phyloP scores from a whole-genome alignment of 2,329 filamentous ascomycete species.

The Phialemoniopsis sp. region DNA sequence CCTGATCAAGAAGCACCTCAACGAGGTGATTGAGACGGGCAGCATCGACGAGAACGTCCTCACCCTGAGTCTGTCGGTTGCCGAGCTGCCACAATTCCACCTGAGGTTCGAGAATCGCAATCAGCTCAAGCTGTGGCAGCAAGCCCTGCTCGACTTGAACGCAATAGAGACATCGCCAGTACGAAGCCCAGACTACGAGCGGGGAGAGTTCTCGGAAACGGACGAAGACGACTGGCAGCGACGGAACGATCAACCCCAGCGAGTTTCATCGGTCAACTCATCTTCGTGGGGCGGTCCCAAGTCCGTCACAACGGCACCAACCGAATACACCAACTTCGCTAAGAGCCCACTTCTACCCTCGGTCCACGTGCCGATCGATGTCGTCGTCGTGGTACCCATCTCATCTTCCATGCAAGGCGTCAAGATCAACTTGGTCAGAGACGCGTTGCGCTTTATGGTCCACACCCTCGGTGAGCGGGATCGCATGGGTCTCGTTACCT shows the following conservation, averaged over 20 bases:
- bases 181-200: conserved; percentile 74
- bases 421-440: conserved; percentile 90
- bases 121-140: conserved; percentile 87
- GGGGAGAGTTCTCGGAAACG: conserved; percentile 70
- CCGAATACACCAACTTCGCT: conserved; percentile 80
- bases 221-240: conserved; percentile 89
- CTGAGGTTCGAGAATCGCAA: conserved; percentile 80
- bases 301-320: conserved; percentile 83
- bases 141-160: conserved; percentile 80
- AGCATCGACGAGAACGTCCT: conserved; percentile 75
- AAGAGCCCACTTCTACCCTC: conserved; percentile 44
- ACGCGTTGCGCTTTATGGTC: conserved; percentile 89
- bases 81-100: conserved; percentile 90
- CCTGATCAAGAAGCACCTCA: conserved; percentile 95
- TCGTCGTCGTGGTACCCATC: conserved; percentile 94
- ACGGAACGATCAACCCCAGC: conserved; percentile 43
- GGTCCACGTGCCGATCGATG: conserved; percentile 86
- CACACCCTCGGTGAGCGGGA: conserved; percentile 86
- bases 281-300: conserved; percentile 78
- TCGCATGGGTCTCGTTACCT: conserved; percentile 95
- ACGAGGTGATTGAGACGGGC: conserved; percentile 73
- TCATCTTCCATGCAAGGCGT: conserved; percentile 99
- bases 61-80: conserved; percentile 85
- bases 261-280: conserved; percentile 71
- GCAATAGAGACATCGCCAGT: conserved; percentile 59